A percentile compares a stretch with the other conserved stretches of the same genome.
These are phyloP conservation scores for Solanum etuberosum DNA, from an alignment of 257 asterid species.

Conservation along the genomic window DNA sequence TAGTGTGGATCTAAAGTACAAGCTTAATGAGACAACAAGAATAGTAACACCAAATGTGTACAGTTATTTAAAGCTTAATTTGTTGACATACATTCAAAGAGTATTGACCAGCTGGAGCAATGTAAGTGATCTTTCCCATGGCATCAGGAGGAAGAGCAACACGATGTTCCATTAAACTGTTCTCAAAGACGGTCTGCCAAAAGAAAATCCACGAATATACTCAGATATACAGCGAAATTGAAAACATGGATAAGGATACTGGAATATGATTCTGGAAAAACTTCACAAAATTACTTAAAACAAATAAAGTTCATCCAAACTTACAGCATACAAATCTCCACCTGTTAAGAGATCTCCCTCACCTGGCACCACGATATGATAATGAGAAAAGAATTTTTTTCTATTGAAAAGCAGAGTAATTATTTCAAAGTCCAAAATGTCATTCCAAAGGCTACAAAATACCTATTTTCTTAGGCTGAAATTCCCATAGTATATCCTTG, in stretches of 20 bases:
- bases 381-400: neutral
- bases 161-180: conserved; percentile 77
- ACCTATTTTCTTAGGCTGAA: conserved; percentile 92
- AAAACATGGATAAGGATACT: neutral
- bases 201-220: neutral
- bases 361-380: conserved; percentile 36
- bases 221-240: neutral
- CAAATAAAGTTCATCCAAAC: conserved; percentile 17
- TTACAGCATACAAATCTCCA: conserved; percentile 93
- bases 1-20: neutral
- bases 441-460: neutral
- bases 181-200: conserved; percentile 75
- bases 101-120: conserved; percentile 93
- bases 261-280: neutral
- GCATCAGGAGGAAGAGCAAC: conserved; percentile 96
- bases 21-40: neutral
- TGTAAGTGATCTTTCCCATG: conserved; percentile 87
- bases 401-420: neutral
- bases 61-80: neutral
- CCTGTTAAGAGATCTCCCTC: conserved; percentile 94
- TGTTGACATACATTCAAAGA: conserved; percentile 58
- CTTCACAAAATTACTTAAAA: neutral
- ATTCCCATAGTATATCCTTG: conserved; percentile 93
- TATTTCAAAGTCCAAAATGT: neutral
- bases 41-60: neutral